Base-by-base conservation (phyloP, 768 basidiomycete genomes). In the Tephrocybe sp. region DNA sequence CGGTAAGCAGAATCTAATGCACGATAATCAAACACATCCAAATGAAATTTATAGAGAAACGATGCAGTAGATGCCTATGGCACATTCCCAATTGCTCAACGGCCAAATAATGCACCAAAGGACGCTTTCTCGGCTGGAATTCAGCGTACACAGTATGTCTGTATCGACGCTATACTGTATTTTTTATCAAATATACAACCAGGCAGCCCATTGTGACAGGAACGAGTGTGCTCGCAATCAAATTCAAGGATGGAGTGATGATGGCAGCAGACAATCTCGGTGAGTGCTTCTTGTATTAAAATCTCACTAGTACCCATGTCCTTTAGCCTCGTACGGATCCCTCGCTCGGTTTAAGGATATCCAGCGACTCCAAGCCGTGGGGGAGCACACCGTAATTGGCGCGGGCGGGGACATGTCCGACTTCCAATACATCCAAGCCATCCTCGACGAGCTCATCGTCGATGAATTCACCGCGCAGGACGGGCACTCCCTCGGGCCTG, bases 211-310 rank as follows among this genome's bases (percentile, higher is more conserved):
- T 98, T 54, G 93, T 98, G 8, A 98, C 96, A 0, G 97, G 96
- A 51, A 95, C 96, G n/a, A 91, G 88, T 50, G 93, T 99, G 4
- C 79, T 99, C 28, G 97, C 89, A 2, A 77, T 99, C 70, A 90
- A 91, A 71, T 98, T 81, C 79, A 93, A 95, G 69, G 93, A 92
- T 62, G 97, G 97, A 8, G 83, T 99, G 58, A 96, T 99, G 91
- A 85, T 99, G 78, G 94, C 97, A 25, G 94, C 97, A 32, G 97
- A 99, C 76, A 98, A 88, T 63, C 87, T 98, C 45, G 95, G 95
- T 36, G 15, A 36, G 34, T 4, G 34, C 7, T 36, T 36, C 34
- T n/a, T 12, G 11, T 36, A 5, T 15, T 6, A 12, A 12, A 36
- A 36, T n/a, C 33, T 17, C 21, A 40, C 34, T n/a, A 20, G 30